phyloP scores from a whole-genome alignment of 176 grass and related monocot genomes.

The Triticum dicoccoides region DNA sequence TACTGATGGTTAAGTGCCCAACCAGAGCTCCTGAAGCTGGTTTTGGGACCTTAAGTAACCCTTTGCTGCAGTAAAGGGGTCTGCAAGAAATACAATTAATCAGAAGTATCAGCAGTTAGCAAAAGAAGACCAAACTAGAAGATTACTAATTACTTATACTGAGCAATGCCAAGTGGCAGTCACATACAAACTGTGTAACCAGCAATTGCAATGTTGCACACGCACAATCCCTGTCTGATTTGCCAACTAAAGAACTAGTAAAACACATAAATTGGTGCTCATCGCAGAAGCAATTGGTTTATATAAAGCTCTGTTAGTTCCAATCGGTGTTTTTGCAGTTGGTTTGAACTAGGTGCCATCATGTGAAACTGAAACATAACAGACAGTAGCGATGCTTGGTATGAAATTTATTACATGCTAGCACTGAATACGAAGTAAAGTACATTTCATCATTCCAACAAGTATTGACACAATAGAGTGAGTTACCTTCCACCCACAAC shows the following conservation, averaged over 20 bases:
- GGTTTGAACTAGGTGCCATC: background rate
- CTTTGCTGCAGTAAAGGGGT: constrained; percentile 87
- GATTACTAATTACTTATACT: background rate
- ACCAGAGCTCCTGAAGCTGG: constrained; percentile 36
- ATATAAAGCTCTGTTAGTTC: background rate
- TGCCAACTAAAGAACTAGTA: background rate
- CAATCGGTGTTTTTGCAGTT: constrained; percentile 3
- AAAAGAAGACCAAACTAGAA: constrained; percentile 29
- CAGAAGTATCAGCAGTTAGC: constrained; percentile 14
- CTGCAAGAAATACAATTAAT: constrained; percentile 44
- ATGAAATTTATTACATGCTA: constrained; percentile 17
- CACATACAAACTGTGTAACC: background rate
- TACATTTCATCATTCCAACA: constrained; percentile 9
- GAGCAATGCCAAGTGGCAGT: background rate
- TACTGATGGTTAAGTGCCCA: constrained; percentile 66
- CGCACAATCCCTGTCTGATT: background rate
- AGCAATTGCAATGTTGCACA: background rate
- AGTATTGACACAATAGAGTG: background rate
- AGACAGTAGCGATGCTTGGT: constrained; percentile 13
- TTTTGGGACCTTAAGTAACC: constrained; percentile 68
- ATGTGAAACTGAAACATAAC: constrained; percentile 29
- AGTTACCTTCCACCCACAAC: constrained; percentile 86
- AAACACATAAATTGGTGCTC: background rate
- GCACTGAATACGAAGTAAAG: constrained; percentile 1
- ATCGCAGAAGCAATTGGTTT: background rate